Base-by-base conservation (phyloP, 352 stramenopile genomes). In the Vaucheria bursata region DNA sequence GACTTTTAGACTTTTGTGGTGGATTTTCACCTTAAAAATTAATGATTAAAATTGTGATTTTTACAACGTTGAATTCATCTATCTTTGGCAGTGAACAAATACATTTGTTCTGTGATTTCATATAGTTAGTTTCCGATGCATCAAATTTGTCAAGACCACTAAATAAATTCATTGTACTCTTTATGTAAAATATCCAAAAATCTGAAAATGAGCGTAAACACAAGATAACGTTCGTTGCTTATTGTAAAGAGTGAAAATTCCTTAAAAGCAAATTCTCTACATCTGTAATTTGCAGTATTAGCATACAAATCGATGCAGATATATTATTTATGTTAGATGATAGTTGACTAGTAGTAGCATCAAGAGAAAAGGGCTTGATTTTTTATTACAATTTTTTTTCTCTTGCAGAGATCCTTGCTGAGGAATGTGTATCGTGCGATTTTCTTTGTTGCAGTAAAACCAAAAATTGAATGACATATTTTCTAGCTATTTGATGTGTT, bases 321-420 rank as follows among this genome's bases (percentile, higher is more conserved):
- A 25, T 25, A 59, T 59, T 25, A 59, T 59, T 18, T 25, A 25
- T 59, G 12, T 18, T 18, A 18, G 45, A 59, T 25, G 12, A 25
- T 59, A 12, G 45, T 59, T 12, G 12, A 18, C 12, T 59, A 25
- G 12, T 59, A 25, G 12, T 59, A 12, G 45, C 12, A 18, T 59
- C 12, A 12, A 18, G 45, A 59, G 45, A 12, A 34, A 31, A 7
- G 53, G 31, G 34, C 31, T 34, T 34, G 31, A 2, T 34, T 34
- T 2, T 2, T 7, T 68, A 7, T 34, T 2, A 8, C 53, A 2
- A 31, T 34, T 2, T 34, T 34, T 34, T 68, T 7, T 34, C 53
- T 2, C 53, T 68, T 25, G 45, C 53, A 68, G 53, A 31, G 53
- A 7, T 68, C 53, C 53, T 37, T 68, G 53, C 53, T 68, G 53